Evolutionary conservation across 352 stramenopile genomes (phyloP).

Genomic region (Phytophthora ramorum): DNA sequence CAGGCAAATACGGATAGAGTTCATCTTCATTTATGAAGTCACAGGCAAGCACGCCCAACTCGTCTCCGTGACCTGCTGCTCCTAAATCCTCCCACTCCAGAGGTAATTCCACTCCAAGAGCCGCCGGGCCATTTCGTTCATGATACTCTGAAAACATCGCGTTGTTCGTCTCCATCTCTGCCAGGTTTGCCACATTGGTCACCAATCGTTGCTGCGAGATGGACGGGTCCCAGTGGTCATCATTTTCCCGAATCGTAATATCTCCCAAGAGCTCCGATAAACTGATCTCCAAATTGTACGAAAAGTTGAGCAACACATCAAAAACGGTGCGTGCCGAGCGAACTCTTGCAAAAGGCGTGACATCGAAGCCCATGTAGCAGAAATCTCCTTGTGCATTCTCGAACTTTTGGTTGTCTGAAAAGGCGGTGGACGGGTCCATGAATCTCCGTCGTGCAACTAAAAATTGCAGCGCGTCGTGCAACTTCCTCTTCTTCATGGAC

Average conservation of each 20-base stretch:
- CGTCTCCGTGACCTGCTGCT: constrained; percentile 22
- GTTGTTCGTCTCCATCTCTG: constrained; percentile 54
- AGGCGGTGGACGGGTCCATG: constrained; percentile 41
- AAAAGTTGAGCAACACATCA: constrained; percentile 54
- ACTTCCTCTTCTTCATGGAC: constrained; percentile 45
- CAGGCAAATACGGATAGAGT: constrained; percentile 38
- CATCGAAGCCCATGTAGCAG: constrained; percentile 55
- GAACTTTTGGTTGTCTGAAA: constrained; percentile 54
- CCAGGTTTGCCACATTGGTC: constrained; percentile 37
- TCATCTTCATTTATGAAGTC: constrained; percentile 60
- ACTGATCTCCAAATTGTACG: constrained; percentile 62
- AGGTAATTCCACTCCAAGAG: constrained; percentile 30
- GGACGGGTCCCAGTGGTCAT: constrained; percentile 48
- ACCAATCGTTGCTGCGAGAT: constrained; percentile 51
- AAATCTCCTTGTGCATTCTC: constrained; percentile 48
- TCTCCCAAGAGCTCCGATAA: constrained; percentile 52
- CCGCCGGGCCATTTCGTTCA: constrained; percentile 25
- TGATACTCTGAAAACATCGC: constrained; percentile 50
- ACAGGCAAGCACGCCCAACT: constrained; percentile 42
- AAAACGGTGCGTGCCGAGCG: constrained; percentile 43
- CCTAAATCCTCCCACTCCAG: constrained; percentile 28
- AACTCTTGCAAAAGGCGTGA: constrained; percentile 53
- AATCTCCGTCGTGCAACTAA: constrained; percentile 38
- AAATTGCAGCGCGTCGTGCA: constrained; percentile 45
- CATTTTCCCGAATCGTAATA: constrained; percentile 59